These are phyloP conservation scores for Globisporangium cederbergense DNA, from an alignment of 352 stramenopile species.

Conservation along the genomic window DNA sequence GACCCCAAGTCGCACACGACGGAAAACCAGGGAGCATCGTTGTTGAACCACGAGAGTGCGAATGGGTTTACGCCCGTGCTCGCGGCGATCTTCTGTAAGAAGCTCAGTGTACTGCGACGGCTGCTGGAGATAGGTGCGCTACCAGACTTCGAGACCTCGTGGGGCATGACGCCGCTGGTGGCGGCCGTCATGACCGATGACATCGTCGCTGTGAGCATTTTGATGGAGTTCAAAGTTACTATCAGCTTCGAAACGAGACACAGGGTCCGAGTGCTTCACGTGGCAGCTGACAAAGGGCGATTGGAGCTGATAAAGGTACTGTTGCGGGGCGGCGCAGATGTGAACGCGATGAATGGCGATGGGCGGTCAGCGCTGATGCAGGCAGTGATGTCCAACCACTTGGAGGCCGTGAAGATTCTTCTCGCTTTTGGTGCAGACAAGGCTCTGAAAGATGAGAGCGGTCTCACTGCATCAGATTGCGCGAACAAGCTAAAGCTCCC, in stretches of 20 bases:
- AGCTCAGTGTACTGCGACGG: conserved; percentile 32
- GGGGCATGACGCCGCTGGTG: conserved; percentile 52
- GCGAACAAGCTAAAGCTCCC: conserved; percentile 26
- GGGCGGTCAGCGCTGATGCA: conserved; percentile 46
- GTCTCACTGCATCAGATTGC: conserved; percentile 32
- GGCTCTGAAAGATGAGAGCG: conserved; percentile 20
- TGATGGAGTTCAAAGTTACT: conserved; percentile 42
- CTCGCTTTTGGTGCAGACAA: conserved; percentile 41
- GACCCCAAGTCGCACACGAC: conserved; percentile 11
- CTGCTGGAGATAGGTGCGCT: conserved; percentile 49
- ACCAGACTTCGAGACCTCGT: conserved; percentile 33
- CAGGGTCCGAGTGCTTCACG: conserved; percentile 31
- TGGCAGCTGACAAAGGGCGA: conserved; percentile 53
- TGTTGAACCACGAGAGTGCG: conserved; percentile 51
- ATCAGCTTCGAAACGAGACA: conserved; percentile 33
- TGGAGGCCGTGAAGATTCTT: conserved; percentile 31
- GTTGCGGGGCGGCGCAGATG: conserved; percentile 32
- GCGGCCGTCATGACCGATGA: conserved; percentile 42
- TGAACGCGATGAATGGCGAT: conserved; percentile 23
- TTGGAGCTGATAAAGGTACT: conserved; percentile 32
- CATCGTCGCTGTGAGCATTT: conserved; percentile 39
- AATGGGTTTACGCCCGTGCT: conserved; percentile 57
- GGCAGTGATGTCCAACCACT: conserved; percentile 38
- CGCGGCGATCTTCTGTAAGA: conserved; percentile 36
- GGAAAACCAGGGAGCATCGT: neutral